phyloP scores from a whole-genome alignment of 805 yeast species.

The Spathaspora hagerdaliae region DNA sequence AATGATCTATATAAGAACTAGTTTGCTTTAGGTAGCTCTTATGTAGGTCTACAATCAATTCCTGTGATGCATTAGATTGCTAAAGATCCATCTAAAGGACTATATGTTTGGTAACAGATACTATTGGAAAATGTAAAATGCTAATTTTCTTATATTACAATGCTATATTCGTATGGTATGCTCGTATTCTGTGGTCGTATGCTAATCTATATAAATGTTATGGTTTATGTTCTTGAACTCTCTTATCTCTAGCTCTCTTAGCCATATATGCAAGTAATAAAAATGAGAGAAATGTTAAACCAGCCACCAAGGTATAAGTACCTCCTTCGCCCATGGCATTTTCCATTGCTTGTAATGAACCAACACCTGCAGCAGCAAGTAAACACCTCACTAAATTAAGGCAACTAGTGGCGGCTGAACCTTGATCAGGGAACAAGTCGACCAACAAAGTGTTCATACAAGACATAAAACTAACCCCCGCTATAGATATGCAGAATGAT shows the following conservation, averaged over 20 bases:
- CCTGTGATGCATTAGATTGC: too few relatives aligned
- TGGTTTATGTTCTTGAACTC: not conserved
- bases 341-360: conserved; percentile 59
- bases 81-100: too few relatives aligned
- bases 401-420: conserved; percentile 69
- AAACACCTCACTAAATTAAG: conserved; percentile 69
- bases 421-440: conserved; percentile 62
- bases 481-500: conserved; percentile 50
- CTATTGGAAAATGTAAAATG: too few relatives aligned
- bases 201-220: too few relatives aligned
- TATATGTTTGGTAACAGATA: too few relatives aligned
- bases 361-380: conserved; percentile 63
- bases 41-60: too few relatives aligned
- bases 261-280: conserved; percentile 2
- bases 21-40: too few relatives aligned
- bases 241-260: not conserved
- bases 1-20: too few relatives aligned
- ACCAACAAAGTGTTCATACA: conserved; percentile 60
- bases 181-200: too few relatives aligned
- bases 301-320: conserved; percentile 65
- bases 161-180: too few relatives aligned
- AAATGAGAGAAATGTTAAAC: conserved; percentile 16
- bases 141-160: too few relatives aligned
- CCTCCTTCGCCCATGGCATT: conserved; percentile 61
- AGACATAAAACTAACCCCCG: conserved; percentile 52